Percentiles rank a stretch among this genome's conserved stretches.
Evolutionary conservation across 441 rosid genomes (phyloP).

Genomic region (Populus hybrid): DNA sequence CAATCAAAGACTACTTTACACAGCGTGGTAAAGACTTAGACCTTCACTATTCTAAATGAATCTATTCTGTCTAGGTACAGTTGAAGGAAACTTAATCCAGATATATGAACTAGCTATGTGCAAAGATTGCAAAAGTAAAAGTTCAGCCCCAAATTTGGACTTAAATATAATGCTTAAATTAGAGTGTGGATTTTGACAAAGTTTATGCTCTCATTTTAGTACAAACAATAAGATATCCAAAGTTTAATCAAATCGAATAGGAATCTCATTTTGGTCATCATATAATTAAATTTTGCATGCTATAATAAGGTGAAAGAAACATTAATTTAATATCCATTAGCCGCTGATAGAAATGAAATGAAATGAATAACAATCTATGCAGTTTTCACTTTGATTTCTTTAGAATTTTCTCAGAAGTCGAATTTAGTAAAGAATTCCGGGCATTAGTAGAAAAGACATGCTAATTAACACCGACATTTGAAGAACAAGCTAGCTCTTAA

Average conservation of each 20-base stretch:
- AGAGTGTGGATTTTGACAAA: background rate
- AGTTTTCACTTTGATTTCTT: background rate
- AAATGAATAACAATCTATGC: background rate
- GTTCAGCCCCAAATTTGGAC: background rate
- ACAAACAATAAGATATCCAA: background rate
- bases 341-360: background rate
- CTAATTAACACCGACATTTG: background rate
- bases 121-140: background rate
- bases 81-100: background rate
- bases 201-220: background rate
- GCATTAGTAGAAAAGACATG: background rate
- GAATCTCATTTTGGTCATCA: background rate
- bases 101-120: background rate
- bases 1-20: too few relatives aligned
- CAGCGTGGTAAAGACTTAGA: too few relatives aligned
- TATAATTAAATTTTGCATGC: background rate
- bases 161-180: background rate
- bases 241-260: background rate
- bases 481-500: background rate
- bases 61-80: too few relatives aligned
- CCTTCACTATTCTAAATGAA: too few relatives aligned
- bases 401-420: constrained; percentile 2
- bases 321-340: background rate
- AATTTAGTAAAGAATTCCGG: background rate
- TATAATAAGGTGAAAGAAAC: background rate